Percentiles rank a stretch among this genome's conserved stretches.
phyloP scores from a whole-genome alignment of 192 early-diverging fungal species.

The Linnemannia hyalina region DNA sequence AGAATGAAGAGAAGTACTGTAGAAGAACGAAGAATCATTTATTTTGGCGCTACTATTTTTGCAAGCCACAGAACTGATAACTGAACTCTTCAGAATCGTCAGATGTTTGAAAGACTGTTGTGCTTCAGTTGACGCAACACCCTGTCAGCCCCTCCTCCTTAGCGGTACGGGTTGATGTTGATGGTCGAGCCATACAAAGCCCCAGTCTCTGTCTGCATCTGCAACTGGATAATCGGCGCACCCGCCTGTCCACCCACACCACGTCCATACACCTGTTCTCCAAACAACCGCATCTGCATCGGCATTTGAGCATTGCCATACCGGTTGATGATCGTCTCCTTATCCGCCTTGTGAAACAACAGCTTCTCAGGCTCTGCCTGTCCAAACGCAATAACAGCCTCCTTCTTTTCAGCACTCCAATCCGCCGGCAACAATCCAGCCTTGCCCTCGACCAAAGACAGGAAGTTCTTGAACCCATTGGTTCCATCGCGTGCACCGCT shows the following conservation, averaged over 20 bases:
- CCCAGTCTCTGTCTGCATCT: background rate
- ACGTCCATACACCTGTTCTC: background rate
- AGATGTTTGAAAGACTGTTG: too few species aligned
- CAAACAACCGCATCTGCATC: slow-evolving; percentile 1
- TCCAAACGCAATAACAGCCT: slow-evolving; percentile 18
- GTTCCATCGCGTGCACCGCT: slow-evolving; percentile 13
- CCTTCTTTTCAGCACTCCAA: slow-evolving; percentile 25
- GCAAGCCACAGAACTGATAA: too few species aligned
- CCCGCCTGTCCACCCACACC: background rate
- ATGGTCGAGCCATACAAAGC: background rate
- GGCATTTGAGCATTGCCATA: background rate
- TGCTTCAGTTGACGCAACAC: too few species aligned
- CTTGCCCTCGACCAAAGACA: slow-evolving; percentile 6
- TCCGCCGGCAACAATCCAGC: slow-evolving; percentile 16
- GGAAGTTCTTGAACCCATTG: slow-evolving; percentile 11
- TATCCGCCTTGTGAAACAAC: background rate
- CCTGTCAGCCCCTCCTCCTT: background rate
- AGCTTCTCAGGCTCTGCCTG: background rate
- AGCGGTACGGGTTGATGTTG: background rate
- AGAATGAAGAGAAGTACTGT: too few species aligned
- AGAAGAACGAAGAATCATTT: too few species aligned
- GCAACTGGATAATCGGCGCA: background rate
- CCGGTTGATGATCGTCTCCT: background rate
- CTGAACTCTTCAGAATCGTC: too few species aligned
- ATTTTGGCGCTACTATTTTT: too few species aligned